Evolutionary conservation across 139 green algal species (phyloP).

Genomic region (Spirogloea muscicola): DNA sequence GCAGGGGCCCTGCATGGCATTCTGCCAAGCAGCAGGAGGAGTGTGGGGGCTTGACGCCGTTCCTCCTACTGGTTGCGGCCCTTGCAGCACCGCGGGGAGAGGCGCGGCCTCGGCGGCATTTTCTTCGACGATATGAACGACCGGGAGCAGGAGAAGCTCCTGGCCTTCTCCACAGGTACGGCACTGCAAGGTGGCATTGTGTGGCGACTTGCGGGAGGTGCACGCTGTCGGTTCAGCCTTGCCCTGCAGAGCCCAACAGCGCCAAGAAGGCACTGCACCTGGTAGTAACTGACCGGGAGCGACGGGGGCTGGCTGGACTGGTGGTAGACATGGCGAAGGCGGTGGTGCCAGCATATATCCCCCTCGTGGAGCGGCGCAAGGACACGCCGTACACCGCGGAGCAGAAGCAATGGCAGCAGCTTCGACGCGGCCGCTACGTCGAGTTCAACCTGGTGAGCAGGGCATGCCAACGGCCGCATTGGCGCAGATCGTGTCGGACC

Average conservation of each 20-base stretch:
- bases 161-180: constrained; percentile 66
- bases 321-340: constrained; percentile 51
- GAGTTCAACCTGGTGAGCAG: constrained; percentile 94
- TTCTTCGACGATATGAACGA: constrained; percentile 98
- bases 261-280: no score
- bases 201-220: not conserved
- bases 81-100: constrained; percentile 71
- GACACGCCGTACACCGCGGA: constrained; percentile 76
- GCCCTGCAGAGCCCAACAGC: no score
- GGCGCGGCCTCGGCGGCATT: constrained; percentile 88
- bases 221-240: no score
- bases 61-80: not conserved
- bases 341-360: constrained; percentile 71
- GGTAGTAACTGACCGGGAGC: constrained; percentile 69
- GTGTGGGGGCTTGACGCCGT: no score
- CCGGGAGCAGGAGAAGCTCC: constrained; percentile 47
- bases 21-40: no score
- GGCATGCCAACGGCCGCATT: no score
- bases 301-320: constrained; percentile 59
- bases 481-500: no score
- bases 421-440: constrained; percentile 81
- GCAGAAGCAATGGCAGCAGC: constrained; percentile 93
- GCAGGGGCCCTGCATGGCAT: no score
- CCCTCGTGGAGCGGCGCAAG: constrained; percentile 87
- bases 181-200: not conserved